Evolutionary conservation across 495 filamentous ascomycete species (phyloP).

Genomic region (Hypoxylon lienhwacheense): DNA sequence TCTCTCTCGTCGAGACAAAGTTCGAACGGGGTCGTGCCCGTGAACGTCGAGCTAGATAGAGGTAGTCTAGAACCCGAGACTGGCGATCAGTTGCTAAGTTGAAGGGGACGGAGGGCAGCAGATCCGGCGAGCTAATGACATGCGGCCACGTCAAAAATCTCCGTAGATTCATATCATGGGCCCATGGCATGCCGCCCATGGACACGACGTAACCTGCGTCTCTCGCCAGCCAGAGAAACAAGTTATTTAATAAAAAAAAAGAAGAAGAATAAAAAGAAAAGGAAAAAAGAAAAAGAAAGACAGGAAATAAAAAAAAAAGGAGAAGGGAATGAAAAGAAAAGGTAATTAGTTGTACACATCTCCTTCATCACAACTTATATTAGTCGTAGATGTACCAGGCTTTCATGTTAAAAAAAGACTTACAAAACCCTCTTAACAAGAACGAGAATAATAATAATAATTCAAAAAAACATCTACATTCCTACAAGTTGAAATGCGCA

Average conservation of each 20-base stretch:
- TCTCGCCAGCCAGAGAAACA: conserved; percentile 2
- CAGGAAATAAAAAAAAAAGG: conserved; percentile 2
- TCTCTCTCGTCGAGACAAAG: too few species aligned
- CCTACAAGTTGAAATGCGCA: too few species aligned
- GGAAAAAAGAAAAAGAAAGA: background rate
- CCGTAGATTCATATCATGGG: conserved; percentile 37
- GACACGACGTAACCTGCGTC: conserved; percentile 21
- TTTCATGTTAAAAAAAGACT: too few species aligned
- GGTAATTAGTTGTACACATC: conserved; percentile 15
- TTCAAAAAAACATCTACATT: too few species aligned
- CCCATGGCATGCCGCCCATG: conserved; percentile 36
- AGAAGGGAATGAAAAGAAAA: conserved; percentile 2
- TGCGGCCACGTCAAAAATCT: conserved; percentile 44
- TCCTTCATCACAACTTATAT: conserved; percentile 8
- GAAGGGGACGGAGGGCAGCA: conserved; percentile 36
- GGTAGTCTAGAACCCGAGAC: conserved; percentile 31
- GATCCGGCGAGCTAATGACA: conserved; percentile 39
- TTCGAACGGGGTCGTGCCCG: background rate
- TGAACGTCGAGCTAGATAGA: conserved; percentile 8
- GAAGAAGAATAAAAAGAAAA: background rate
- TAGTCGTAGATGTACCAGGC: conserved; percentile 3
- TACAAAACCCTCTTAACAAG: too few species aligned
- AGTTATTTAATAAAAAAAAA: background rate
- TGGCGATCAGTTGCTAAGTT: conserved; percentile 34
- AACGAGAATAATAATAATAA: too few species aligned